Evolutionary conservation across 228 moss, liverwort and hornwort genomes (phyloP).

Genomic region (Sphagnum magellanicum): DNA sequence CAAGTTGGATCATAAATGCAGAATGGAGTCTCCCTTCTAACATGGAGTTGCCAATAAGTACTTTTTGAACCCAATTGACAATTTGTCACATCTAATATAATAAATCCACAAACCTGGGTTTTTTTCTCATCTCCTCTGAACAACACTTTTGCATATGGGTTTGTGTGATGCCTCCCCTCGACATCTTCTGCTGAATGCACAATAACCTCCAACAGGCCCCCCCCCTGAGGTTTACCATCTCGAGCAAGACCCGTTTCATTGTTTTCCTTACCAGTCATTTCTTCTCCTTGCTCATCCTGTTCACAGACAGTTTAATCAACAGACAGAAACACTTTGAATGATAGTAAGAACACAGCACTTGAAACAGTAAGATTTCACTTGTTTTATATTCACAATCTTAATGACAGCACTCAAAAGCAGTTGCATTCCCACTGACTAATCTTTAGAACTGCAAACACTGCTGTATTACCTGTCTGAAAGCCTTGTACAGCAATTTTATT

Average conservation of each 20-base stretch:
- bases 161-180: conserved; percentile 94
- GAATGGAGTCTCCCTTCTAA: neutral
- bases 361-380: neutral
- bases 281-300: conserved; percentile 45
- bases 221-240: conserved; percentile 50
- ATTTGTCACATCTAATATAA: neutral
- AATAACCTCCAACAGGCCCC: conserved; percentile 64
- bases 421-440: too few relatives aligned
- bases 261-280: conserved; percentile 29
- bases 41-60: neutral
- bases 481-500: conserved; percentile 71
- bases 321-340: neutral
- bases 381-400: neutral
- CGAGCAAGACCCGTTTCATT: conserved; percentile 28
- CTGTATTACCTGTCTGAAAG: conserved; percentile 49
- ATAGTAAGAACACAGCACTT: neutral
- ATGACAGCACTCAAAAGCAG: neutral
- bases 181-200: conserved; percentile 85
- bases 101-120: conserved; percentile 34
- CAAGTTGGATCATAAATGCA: neutral
- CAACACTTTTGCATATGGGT: conserved; percentile 64
- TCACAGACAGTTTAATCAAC: neutral
- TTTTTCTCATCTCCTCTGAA: conserved; percentile 84
- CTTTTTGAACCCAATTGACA: neutral
- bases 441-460: too few relatives aligned